phyloP scores from a whole-genome alignment of 176 grass and related monocot species.

The Hordeum marinum region DNA sequence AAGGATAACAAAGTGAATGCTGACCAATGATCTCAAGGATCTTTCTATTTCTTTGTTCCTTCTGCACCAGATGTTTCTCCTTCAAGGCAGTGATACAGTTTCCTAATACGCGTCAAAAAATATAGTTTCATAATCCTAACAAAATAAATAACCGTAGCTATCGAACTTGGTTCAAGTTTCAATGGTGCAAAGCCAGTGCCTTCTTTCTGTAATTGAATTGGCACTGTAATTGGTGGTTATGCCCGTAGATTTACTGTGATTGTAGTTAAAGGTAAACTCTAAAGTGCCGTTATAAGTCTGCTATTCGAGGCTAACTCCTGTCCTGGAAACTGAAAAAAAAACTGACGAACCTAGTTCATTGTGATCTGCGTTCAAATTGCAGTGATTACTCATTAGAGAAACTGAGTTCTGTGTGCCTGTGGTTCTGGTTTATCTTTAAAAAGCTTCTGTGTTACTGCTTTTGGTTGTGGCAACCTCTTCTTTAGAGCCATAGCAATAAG shows the following conservation, averaged over 20 bases:
- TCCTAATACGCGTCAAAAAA: not conserved
- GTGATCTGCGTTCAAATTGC: not conserved
- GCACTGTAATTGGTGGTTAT: not conserved
- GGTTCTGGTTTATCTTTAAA: not conserved
- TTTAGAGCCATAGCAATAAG: not conserved
- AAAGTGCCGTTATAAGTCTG: not conserved
- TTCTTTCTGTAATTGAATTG: not conserved
- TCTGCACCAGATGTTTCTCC: not conserved
- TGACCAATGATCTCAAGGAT: not conserved
- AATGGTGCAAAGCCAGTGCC: not conserved
- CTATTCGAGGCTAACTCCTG: constrained; percentile 1
- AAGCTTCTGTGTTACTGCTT: not conserved
- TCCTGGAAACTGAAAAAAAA: not conserved
- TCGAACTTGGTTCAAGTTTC: constrained; percentile 3
- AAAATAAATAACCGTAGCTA: constrained; percentile 5
- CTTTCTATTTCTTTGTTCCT: constrained; percentile 3
- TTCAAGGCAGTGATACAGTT: constrained; percentile 10
- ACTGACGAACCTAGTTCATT: not conserved
- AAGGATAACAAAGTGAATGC: not conserved
- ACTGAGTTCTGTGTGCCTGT: not conserved
- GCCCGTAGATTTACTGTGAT: not conserved
- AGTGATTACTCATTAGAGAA: not conserved
- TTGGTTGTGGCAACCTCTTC: not conserved
- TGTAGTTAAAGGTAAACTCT: not conserved
- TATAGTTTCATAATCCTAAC: constrained; percentile 9